A percentile compares a stretch with the other conserved stretches of the same genome.
These are phyloP conservation scores for Boletus coccyginus DNA, from an alignment of 768 basidiomycete species.

Conservation along the genomic window DNA sequence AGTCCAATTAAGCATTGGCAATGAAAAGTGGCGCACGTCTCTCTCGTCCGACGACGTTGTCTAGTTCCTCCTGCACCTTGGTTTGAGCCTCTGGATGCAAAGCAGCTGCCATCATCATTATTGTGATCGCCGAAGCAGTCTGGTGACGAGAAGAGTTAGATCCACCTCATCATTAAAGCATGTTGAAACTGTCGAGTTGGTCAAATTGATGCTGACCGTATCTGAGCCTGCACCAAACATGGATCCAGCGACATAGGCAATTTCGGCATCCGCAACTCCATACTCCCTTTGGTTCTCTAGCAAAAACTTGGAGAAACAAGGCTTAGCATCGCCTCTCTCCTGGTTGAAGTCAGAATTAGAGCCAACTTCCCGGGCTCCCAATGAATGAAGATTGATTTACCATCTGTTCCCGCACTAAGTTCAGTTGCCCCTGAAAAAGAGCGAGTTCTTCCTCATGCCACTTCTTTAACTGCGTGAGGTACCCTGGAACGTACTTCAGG, in stretches of 20 bases:
- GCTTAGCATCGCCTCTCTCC: conserved; percentile 22
- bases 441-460: conserved; percentile 46
- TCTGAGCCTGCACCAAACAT: conserved; percentile 45
- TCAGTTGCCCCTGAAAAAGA: conserved; percentile 32
- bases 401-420: conserved; percentile 28
- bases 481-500: conserved; percentile 23
- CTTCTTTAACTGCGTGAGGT: conserved; percentile 49
- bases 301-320: conserved; percentile 37
- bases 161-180: no score
- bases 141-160: conserved; percentile 1
- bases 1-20: background rate
- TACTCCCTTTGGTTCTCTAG: conserved; percentile 36
- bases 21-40: conserved; percentile 12
- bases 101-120: conserved; percentile 54
- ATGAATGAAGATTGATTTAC: conserved; percentile 11
- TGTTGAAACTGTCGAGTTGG: no score
- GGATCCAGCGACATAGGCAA: conserved; percentile 39
- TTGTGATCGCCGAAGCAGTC: conserved; percentile 47
- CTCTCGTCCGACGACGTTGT: conserved; percentile 44
- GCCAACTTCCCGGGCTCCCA: background rate
- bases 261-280: conserved; percentile 32
- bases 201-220: conserved; percentile 27
- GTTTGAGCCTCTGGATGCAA: conserved; percentile 48
- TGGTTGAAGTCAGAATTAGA: conserved; percentile 4
- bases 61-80: conserved; percentile 52